Evolutionary conservation across 2,329 filamentous ascomycete species (phyloP).

Genomic region (Penicillium sp.): DNA sequence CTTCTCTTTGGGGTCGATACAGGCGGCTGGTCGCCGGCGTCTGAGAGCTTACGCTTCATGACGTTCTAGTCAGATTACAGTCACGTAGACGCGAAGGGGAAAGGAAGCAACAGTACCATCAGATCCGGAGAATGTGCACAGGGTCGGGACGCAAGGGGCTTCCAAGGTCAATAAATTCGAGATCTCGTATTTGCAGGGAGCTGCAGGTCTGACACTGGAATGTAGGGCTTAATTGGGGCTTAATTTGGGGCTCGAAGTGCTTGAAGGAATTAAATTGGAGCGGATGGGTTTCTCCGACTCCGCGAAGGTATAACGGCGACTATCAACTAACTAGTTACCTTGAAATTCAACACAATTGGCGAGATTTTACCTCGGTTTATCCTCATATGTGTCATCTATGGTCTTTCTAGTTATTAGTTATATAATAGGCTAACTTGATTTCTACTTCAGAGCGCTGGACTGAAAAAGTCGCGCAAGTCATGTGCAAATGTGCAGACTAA

Average conservation of each 20-base stretch:
- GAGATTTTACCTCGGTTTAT: neutral
- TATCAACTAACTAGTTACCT: too few species aligned
- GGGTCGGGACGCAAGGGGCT: conserved; percentile 31
- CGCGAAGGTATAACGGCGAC: conserved; percentile 9
- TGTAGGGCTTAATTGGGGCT: neutral
- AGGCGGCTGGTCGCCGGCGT: conserved; percentile 34
- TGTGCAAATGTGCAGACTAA: neutral
- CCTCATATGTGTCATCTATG: neutral
- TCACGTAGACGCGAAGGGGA: conserved; percentile 19
- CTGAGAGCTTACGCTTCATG: conserved; percentile 47
- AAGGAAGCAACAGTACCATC: conserved; percentile 35
- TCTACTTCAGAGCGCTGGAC: neutral
- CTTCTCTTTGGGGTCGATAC: conserved; percentile 44
- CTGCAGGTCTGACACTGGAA: conserved; percentile 11
- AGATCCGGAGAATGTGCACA: conserved; percentile 30
- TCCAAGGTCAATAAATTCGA: conserved; percentile 5
- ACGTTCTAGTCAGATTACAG: conserved; percentile 18
- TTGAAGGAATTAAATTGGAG: conserved; percentile 19
- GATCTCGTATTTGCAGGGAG: conserved; percentile 1
- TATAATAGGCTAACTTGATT: neutral
- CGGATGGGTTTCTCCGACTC: conserved; percentile 34
- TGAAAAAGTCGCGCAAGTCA: neutral
- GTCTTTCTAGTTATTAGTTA: neutral
- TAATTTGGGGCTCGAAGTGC: neutral
- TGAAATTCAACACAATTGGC: neutral